Percentiles rank a stretch among this genome's conserved stretches.
phyloP scores from a whole-genome alignment of 306 rosid species.

The Pueraria montana region DNA sequence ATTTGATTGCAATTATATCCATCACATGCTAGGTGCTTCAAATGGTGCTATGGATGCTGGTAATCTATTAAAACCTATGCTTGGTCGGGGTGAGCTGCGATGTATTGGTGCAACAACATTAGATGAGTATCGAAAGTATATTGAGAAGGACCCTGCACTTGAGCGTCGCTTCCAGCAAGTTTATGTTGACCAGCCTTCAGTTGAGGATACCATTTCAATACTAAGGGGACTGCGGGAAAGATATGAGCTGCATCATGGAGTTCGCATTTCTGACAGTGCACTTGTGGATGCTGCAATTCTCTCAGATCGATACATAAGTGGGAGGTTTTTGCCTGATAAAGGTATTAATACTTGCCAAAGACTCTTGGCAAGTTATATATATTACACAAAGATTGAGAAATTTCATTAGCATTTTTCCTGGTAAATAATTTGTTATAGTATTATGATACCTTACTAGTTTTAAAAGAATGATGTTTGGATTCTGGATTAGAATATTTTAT shows the following conservation, averaged over 20 bases:
- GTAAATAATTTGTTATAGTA: not conserved
- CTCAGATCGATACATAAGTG: conserved; percentile 98
- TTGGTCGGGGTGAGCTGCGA: conserved; percentile 97
- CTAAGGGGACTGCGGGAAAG: conserved; percentile 96
- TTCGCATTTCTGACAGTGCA: conserved; percentile 96
- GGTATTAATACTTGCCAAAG: conserved; percentile 58
- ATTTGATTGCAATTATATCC: conserved; percentile 33
- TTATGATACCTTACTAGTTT: not conserved
- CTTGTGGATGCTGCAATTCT: conserved; percentile 98
- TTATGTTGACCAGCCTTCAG: conserved; percentile 95
- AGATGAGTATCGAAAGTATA: conserved; percentile 94
- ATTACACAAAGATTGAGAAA: conserved; percentile 25
- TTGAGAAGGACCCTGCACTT: conserved; percentile 98
- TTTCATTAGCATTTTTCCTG: conserved; percentile 5
- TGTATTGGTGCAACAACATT: conserved; percentile 98
- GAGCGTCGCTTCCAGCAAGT: conserved; percentile 99
- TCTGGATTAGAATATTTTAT: conserved; percentile 23
- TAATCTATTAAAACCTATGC: conserved; percentile 99
- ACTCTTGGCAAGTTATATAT: not conserved
- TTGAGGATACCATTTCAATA: conserved; percentile 89
- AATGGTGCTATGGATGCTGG: conserved; percentile 99
- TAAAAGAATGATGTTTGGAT: conserved; percentile 28
- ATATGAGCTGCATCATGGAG: conserved; percentile 98
- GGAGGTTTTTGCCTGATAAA: conserved; percentile 97
- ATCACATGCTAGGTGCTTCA: conserved; percentile 80